Conservation (phyloP, 768 basidiomycete genomes). For the Artomyces pyxidatus region DNA sequence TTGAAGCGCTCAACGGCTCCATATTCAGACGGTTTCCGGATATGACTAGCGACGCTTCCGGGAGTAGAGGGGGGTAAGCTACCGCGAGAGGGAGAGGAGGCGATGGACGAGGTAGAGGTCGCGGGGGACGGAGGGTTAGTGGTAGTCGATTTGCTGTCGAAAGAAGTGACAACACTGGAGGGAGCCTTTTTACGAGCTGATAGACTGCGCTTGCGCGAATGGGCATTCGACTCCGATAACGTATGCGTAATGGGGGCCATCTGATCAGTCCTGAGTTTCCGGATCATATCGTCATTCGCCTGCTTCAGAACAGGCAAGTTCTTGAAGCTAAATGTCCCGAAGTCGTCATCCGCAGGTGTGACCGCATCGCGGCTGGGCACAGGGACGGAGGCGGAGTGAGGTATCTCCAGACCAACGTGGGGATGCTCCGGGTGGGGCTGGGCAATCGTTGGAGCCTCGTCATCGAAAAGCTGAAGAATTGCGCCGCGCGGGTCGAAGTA, state of each 20-base stretch:
- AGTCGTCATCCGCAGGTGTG: constrained; percentile 75
- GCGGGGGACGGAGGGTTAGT: constrained; percentile 89
- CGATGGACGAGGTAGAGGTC: constrained; percentile 85
- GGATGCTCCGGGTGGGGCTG: constrained; percentile 39
- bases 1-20: constrained; percentile 87
- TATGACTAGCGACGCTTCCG: constrained; percentile 51
- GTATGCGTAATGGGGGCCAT: constrained; percentile 71
- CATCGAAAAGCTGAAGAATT: constrained; percentile 82
- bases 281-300: constrained; percentile 96
- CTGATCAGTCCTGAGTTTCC: constrained; percentile 90
- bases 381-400: constrained; percentile 17
- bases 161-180: constrained; percentile 63
- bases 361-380: constrained; percentile 23
- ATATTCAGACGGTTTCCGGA: constrained; percentile 84
- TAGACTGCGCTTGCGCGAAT: constrained; percentile 69
- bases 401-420: constrained; percentile 20
- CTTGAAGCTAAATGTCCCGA: constrained; percentile 98
- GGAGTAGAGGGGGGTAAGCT: constrained; percentile 68
- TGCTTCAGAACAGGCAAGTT: constrained; percentile 94
- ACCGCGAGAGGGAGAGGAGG: constrained; percentile 79
- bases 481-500: constrained; percentile 98
- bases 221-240: constrained; percentile 54
- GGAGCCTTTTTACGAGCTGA: constrained; percentile 74
- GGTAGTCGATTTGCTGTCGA: constrained; percentile 47
- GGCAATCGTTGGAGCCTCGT: constrained; percentile 57